Percentiles rank a stretch among this genome's conserved stretches.
phyloP scores from a whole-genome alignment of 495 filamentous ascomycete species.

The Acidomyces sp. region DNA sequence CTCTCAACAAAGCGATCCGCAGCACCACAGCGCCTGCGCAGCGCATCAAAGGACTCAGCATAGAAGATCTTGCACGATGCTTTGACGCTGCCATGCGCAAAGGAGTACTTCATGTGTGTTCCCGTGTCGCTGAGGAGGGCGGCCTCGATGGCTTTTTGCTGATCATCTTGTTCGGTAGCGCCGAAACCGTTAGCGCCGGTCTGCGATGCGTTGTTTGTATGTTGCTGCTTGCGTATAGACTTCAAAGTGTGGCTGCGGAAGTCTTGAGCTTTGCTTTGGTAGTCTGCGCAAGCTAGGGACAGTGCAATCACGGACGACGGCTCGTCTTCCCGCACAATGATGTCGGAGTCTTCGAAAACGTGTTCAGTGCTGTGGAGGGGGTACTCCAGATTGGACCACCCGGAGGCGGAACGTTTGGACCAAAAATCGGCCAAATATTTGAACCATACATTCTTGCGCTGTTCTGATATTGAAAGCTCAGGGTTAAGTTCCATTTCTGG shows the following conservation, averaged over 20 bases:
- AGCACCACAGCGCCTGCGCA: conserved; percentile 83
- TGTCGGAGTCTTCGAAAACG: conserved; percentile 93
- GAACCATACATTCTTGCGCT: conserved; percentile 82
- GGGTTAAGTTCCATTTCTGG: conserved; percentile 30
- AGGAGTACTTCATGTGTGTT: conserved; percentile 89
- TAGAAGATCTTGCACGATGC: conserved; percentile 98
- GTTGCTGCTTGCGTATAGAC: conserved; percentile 6
- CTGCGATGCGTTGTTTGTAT: conserved; percentile 4
- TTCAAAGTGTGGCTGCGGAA: conserved; percentile 43
- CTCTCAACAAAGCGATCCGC: conserved; percentile 90
- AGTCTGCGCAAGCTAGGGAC: conserved; percentile 73
- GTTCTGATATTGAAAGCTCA: conserved; percentile 68
- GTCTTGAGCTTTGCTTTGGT: conserved; percentile 59
- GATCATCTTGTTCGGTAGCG: conserved; percentile 9
- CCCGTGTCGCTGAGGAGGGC: conserved; percentile 65
- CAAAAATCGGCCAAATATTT: conserved; percentile 95
- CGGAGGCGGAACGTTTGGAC: conserved; percentile 92
- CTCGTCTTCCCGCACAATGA: conserved; percentile 94
- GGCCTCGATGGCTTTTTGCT: conserved; percentile 28
- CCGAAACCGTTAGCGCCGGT: conserved; percentile 1
- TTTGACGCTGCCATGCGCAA: conserved; percentile 75
- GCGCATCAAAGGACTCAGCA: conserved; percentile 92
- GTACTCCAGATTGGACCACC: conserved; percentile 90
- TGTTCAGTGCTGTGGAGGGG: conserved; percentile 80
- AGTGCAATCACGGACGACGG: conserved; percentile 93